Conservation (phyloP, 164 flowering plant species). For the Houttuynia cordata region DNA sequence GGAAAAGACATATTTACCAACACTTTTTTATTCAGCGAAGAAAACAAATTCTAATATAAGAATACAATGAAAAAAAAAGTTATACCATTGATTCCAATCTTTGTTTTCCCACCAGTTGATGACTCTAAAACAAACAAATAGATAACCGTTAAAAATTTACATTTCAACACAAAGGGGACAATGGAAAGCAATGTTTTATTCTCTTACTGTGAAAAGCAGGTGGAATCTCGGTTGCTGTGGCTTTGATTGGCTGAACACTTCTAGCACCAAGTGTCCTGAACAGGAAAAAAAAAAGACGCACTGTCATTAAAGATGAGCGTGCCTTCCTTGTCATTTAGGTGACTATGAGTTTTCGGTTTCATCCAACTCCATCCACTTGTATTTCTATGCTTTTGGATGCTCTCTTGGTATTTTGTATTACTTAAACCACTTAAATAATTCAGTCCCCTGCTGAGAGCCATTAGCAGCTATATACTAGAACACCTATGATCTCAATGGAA, state of each 20-base stretch:
- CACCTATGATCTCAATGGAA: too few species aligned
- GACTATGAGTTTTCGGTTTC: too few species aligned
- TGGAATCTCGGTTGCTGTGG: slow-evolving; percentile 86
- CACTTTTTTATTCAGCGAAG: too few species aligned
- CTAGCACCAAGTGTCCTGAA: slow-evolving; percentile 27
- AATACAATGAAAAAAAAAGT: neutral
- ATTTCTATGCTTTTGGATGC: neutral
- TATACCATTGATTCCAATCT: slow-evolving; percentile 88
- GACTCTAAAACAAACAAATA: slow-evolving; percentile 30
- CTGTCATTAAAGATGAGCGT: neutral
- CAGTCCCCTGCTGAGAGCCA: neutral
- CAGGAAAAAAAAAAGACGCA: neutral
- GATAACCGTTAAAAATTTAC: neutral
- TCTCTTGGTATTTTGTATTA: neutral
- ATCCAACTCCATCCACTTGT: too few species aligned
- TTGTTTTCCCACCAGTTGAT: slow-evolving; percentile 44
- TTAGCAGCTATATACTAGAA: neutral
- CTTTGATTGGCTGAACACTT: slow-evolving; percentile 47
- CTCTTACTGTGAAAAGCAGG: slow-evolving; percentile 49
- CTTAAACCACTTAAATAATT: neutral
- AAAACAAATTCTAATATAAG: too few species aligned
- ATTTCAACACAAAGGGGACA: neutral
- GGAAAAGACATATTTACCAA: too few species aligned
- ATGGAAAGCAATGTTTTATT: neutral
- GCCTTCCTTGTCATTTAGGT: too few species aligned